These are phyloP conservation scores for Prunus davidiana DNA, from an alignment of 306 rosid genomes.

Conservation along the genomic window DNA sequence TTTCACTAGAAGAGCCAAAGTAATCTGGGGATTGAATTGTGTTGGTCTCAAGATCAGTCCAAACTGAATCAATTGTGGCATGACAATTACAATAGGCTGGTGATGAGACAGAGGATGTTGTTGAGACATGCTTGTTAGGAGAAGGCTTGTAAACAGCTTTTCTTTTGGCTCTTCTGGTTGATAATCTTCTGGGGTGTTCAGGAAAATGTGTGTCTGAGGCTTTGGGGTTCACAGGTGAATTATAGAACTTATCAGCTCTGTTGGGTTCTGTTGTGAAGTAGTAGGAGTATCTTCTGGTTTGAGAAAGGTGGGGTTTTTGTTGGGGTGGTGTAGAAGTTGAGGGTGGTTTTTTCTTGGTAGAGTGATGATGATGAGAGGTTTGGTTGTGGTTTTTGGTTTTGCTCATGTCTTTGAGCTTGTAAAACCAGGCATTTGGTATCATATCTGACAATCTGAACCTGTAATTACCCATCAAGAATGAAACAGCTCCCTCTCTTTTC, in stretches of 20 bases:
- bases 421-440: conserved; percentile 89
- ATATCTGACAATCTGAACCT: conserved; percentile 70
- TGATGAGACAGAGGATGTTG: conserved; percentile 34
- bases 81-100: conserved; percentile 28
- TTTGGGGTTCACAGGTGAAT: conserved; percentile 37
- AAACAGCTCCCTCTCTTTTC: neutral
- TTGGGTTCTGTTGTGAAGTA: conserved; percentile 38
- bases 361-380: conserved; percentile 17
- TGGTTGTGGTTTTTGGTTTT: conserved; percentile 47
- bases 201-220: conserved; percentile 41
- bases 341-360: conserved; percentile 43
- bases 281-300: conserved; percentile 33
- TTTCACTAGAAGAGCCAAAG: conserved; percentile 48
- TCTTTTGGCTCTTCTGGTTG: conserved; percentile 56
- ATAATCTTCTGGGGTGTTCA: conserved; percentile 68
- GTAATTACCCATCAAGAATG: conserved; percentile 62
- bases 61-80: conserved; percentile 21
- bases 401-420: conserved; percentile 76
- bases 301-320: conserved; percentile 42
- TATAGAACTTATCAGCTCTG: conserved; percentile 35
- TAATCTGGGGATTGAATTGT: conserved; percentile 47
- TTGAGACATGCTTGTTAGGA: conserved; percentile 29
- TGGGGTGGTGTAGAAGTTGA: conserved; percentile 38
- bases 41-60: conserved; percentile 21
- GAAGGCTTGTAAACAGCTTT: conserved; percentile 75